Conservation (phyloP, 108 stramenopile species). For the Pinguiococcus pyrenoidosus region DNA sequence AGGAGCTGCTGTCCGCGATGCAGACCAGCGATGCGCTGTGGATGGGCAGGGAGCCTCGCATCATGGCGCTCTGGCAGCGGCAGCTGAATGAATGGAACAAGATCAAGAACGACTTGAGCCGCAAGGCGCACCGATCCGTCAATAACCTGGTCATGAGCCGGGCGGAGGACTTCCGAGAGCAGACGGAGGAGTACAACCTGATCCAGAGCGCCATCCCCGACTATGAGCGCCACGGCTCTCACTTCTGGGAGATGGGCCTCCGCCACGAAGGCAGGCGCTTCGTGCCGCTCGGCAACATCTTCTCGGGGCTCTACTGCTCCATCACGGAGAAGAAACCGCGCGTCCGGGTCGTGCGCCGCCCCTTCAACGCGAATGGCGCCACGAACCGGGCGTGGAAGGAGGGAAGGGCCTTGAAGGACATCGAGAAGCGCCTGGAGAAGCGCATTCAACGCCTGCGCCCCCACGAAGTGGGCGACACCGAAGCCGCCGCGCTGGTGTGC, state of each 20-base stretch:
- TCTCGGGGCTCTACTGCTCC: constrained; percentile 11
- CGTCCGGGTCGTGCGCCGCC: constrained; percentile 8
- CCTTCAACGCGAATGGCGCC: no score
- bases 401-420: no score
- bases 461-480: neutral
- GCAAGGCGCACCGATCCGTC: neutral
- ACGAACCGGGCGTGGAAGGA: no score
- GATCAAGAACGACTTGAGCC: constrained; percentile 1
- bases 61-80: constrained; percentile 12
- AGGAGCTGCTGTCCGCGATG: constrained; percentile 1
- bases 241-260: constrained; percentile 17
- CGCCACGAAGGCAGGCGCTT: constrained; percentile 4
- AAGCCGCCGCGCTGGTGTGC: constrained; percentile 7
- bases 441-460: constrained; percentile 4
- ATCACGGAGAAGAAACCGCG: neutral
- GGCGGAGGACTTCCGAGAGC: constrained; percentile 17
- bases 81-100: constrained; percentile 7
- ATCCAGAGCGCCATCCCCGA: constrained; percentile 13
- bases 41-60: constrained; percentile 5
- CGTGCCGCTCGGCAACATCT: constrained; percentile 12
- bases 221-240: constrained; percentile 1
- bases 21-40: constrained; percentile 7
- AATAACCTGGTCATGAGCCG: constrained; percentile 13
- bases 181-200: constrained; percentile 18
- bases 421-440: no score